Percentiles rank a stretch among this genome's conserved stretches.
Conservation (phyloP, 345 rosid species). For the Arabidopsis suecica region DNA sequence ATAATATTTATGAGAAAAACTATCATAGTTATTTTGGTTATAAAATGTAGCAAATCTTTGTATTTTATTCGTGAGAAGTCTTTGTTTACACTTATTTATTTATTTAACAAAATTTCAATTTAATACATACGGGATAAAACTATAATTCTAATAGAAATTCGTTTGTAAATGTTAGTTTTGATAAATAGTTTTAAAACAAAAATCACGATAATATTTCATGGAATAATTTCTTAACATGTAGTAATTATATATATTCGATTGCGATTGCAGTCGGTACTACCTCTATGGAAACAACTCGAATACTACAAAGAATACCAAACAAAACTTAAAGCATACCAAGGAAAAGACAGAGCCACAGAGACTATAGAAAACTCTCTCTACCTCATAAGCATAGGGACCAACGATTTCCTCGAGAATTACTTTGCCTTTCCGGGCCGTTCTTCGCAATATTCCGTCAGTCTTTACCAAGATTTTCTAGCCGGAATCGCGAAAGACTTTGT, state of each 20-base stretch:
- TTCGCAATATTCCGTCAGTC: constrained; percentile 47
- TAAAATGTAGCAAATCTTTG: too few relatives aligned
- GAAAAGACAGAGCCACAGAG: constrained; percentile 44
- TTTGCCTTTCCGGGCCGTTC: constrained; percentile 52
- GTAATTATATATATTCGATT: not conserved
- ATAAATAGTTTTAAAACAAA: too few relatives aligned
- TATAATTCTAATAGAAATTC: too few relatives aligned
- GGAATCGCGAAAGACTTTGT: constrained; percentile 53
- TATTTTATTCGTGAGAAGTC: too few relatives aligned
- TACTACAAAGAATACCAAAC: constrained; percentile 61
- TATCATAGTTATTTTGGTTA: not conserved
- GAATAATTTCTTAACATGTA: not conserved
- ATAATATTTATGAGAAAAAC: too few relatives aligned
- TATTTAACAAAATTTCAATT: too few relatives aligned
- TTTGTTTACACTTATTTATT: not conserved
- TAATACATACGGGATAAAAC: too few relatives aligned
- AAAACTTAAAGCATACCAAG: constrained; percentile 51
- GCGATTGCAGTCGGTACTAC: constrained; percentile 56
- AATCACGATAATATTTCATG: not conserved
- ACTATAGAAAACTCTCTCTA: constrained; percentile 49
- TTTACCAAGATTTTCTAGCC: constrained; percentile 52
- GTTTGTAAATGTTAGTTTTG: too few relatives aligned
- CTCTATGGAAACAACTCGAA: constrained; percentile 62
- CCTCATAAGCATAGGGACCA: constrained; percentile 64
- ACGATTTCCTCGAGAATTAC: constrained; percentile 70